Percentiles rank a stretch among this genome's conserved stretches.
Evolutionary conservation across 139 green algal genomes (phyloP).

Genomic region (Pleodorina starrii): DNA sequence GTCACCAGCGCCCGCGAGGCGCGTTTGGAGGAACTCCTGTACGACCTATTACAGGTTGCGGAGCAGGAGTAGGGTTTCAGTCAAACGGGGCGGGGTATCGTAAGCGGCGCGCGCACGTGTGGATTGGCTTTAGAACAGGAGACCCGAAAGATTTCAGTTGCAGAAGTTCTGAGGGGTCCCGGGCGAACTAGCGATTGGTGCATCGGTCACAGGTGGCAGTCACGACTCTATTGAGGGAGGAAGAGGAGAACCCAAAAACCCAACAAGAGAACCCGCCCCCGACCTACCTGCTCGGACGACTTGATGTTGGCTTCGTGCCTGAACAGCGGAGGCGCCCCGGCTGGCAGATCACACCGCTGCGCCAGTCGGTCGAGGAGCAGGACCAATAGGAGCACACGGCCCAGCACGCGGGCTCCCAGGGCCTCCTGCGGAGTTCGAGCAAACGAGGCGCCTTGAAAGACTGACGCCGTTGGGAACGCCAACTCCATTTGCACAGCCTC

Average conservation of each 20-base stretch:
- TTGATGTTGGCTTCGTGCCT: constrained; percentile 65
- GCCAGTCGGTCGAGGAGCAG: constrained; percentile 80
- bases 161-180: too few relatives aligned
- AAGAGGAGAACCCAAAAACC: not conserved
- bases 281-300: constrained; percentile 77
- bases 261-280: too few relatives aligned
- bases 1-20: constrained; percentile 84
- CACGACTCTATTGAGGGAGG: too few relatives aligned
- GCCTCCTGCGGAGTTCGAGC: constrained; percentile 72
- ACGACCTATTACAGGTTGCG: constrained; percentile 65
- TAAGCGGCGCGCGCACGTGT: not conserved
- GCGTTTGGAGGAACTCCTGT: constrained; percentile 67
- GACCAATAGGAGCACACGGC: constrained; percentile 85
- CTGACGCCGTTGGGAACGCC: too few relatives aligned
- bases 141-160: too few relatives aligned
- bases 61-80: not conserved
- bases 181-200: too few relatives aligned
- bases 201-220: too few relatives aligned
- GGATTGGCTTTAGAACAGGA: too few relatives aligned
- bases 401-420: constrained; percentile 74
- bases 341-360: constrained; percentile 27
- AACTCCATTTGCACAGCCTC: constrained; percentile 17
- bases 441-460: too few relatives aligned
- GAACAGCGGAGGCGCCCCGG: constrained; percentile 75
- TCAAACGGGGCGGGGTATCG: not conserved